phyloP scores from a whole-genome alignment of 805 yeast genomes.

The Myxozyma geophila region DNA sequence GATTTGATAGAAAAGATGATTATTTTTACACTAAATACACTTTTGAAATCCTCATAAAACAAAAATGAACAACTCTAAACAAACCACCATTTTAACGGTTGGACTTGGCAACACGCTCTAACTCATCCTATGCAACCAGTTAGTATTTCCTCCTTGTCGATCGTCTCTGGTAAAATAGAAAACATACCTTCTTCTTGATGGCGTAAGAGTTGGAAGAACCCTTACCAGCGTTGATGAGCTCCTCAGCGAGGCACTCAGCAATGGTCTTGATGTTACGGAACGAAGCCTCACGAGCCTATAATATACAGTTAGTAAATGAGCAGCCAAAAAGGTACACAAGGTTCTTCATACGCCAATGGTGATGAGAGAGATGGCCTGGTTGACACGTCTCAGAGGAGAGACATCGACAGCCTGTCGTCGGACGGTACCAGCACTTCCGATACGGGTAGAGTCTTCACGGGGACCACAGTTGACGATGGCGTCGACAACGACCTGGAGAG shows the following conservation, averaged over 20 bases:
- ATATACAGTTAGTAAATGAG: background rate
- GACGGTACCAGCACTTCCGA: slow-evolving; percentile 99
- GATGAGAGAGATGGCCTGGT: slow-evolving; percentile 97
- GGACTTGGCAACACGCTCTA: slow-evolving; percentile 99
- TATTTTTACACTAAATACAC: slow-evolving; percentile 37
- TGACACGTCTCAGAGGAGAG: slow-evolving; percentile 99
- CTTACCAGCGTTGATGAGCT: slow-evolving; percentile 99
- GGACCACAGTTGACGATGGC: slow-evolving; percentile 99
- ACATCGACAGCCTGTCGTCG: slow-evolving; percentile 99
- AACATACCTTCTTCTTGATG: slow-evolving; percentile 89
- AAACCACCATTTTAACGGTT: slow-evolving; percentile 78
- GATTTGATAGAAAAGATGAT: slow-evolving; percentile 14
- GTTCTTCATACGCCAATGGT: slow-evolving; percentile 77
- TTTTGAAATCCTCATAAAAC: slow-evolving; percentile 25
- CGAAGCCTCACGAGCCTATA: slow-evolving; percentile 85
- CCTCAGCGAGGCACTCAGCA: slow-evolving; percentile 99
- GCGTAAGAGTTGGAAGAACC: slow-evolving; percentile 99
- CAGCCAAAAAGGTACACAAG: slow-evolving; percentile 42
- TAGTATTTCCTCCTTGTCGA: background rate
- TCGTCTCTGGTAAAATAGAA: background rate
- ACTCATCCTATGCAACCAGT: slow-evolving; percentile 66
- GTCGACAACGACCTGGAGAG: slow-evolving; percentile 98
- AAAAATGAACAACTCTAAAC: slow-evolving; percentile 16
- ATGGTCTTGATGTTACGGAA: slow-evolving; percentile 99
- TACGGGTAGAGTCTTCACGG: slow-evolving; percentile 99